phyloP scores from a whole-genome alignment of 768 basidiomycete species.

The Macrolepiota albuminosa region DNA sequence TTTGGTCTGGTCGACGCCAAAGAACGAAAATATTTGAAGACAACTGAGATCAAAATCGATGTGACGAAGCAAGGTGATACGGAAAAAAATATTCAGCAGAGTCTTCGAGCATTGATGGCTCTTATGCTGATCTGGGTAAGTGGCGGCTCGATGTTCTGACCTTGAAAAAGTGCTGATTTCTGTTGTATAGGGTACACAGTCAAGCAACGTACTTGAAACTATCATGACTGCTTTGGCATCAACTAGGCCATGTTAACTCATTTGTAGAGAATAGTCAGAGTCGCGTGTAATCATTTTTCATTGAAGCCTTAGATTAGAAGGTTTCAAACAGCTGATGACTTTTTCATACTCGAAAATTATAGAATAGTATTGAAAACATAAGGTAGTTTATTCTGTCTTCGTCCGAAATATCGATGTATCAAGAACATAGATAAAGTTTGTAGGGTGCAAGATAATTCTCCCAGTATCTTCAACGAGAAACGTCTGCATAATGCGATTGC shows the following conservation, averaged over 20 bases:
- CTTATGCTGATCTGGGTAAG: not conserved
- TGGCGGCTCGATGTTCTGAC: not conserved
- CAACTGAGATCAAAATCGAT: not conserved
- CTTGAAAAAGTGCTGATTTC: not conserved
- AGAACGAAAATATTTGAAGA: not conserved
- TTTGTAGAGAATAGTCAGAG: not conserved
- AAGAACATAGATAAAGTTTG: not conserved
- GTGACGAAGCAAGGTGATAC: not conserved
- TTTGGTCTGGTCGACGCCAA: not conserved
- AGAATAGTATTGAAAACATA: not conserved
- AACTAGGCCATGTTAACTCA: not conserved
- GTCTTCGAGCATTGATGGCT: not conserved
- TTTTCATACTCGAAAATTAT: not conserved
- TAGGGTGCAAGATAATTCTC: not conserved
- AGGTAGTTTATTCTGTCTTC: not conserved
- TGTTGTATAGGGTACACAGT: not conserved
- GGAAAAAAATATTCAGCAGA: not conserved
- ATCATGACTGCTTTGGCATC: not conserved
- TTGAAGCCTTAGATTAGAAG: not conserved
- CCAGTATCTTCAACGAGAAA: not conserved
- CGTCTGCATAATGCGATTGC: not conserved
- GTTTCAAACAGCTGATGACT: no score
- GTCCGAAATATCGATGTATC: not conserved
- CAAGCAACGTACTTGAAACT: not conserved
- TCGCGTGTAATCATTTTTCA: not conserved